Percentiles rank a stretch among this genome's conserved stretches.
phyloP scores from a whole-genome alignment of 2,329 filamentous ascomycete species.

The Trichoderma sp. region DNA sequence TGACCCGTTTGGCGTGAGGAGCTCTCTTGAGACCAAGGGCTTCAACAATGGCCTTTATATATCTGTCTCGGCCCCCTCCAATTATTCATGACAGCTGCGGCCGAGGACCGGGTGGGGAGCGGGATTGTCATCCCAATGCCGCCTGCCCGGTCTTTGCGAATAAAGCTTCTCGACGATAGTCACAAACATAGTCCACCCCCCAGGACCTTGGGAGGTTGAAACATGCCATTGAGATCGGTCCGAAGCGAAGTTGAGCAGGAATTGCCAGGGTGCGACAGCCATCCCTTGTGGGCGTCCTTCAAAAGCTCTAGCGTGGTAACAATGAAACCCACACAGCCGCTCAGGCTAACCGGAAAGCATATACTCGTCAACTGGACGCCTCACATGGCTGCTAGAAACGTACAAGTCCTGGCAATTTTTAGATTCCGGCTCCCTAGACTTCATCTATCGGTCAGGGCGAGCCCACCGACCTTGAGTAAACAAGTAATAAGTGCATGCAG shows the following conservation, averaged over 20 bases:
- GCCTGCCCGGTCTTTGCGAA: background rate
- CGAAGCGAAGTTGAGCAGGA: constrained; percentile 5
- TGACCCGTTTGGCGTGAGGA: background rate
- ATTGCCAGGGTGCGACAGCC: background rate
- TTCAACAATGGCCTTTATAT: constrained; percentile 1
- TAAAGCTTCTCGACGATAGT: background rate
- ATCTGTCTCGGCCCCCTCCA: background rate
- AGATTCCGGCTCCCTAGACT: background rate
- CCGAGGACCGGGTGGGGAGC: background rate
- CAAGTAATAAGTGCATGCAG: background rate
- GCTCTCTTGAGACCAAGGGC: background rate
- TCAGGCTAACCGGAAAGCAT: constrained; percentile 1
- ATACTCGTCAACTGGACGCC: background rate
- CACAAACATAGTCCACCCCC: background rate
- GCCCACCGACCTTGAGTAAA: background rate
- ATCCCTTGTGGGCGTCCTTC: background rate
- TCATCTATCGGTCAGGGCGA: constrained; percentile 3
- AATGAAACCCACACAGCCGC: background rate
- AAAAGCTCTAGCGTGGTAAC: background rate
- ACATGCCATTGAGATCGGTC: constrained; percentile 17
- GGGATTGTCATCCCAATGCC: background rate
- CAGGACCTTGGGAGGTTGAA: background rate
- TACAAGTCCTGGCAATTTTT: background rate
- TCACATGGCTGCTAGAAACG: background rate
- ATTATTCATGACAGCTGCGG: background rate